phyloP scores from a whole-genome alignment of 768 basidiomycete genomes.

The Phanerochaete sordida region DNA sequence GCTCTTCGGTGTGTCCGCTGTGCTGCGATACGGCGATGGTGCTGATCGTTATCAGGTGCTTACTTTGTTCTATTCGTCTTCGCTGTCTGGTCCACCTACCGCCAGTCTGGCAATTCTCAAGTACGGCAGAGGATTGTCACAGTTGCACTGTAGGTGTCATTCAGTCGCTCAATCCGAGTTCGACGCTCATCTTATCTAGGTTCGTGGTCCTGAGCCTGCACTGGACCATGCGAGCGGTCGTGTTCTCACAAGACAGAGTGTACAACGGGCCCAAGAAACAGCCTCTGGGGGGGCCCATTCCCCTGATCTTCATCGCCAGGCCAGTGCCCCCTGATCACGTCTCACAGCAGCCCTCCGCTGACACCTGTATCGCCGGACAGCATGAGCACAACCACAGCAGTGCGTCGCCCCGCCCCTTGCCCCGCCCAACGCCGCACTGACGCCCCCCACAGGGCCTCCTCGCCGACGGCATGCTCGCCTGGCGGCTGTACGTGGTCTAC shows the following conservation, averaged over 20 bases:
- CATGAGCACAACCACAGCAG: slow-evolving; percentile 14
- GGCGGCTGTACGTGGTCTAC: slow-evolving; percentile 23
- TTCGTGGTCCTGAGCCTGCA: slow-evolving; percentile 19
- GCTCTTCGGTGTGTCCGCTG: slow-evolving; percentile 9
- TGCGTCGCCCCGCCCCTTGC: not conserved
- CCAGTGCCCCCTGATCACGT: not conserved
- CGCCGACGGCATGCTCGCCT: slow-evolving; percentile 23
- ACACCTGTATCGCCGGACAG: not conserved
- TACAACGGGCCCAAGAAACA: slow-evolving; percentile 10
- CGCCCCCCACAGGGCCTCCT: slow-evolving; percentile 14
- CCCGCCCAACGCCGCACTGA: not conserved
- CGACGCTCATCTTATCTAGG: slow-evolving; percentile 1
- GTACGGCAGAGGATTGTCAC: slow-evolving; percentile 17
- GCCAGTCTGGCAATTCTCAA: not conserved
- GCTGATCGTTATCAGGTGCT: slow-evolving; percentile 11
- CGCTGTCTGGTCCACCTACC: slow-evolving; percentile 20
- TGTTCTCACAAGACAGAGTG: slow-evolving; percentile 16
- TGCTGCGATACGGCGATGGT: not conserved
- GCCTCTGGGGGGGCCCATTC: slow-evolving; percentile 15
- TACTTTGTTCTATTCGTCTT: slow-evolving; percentile 20
- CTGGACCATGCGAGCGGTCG: slow-evolving; percentile 17
- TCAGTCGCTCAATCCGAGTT: not conserved
- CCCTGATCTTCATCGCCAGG: slow-evolving; percentile 13
- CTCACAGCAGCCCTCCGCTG: not conserved
- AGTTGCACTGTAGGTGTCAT: slow-evolving; percentile 13